These are phyloP conservation scores for Neurospora sp. DNA, from an alignment of 495 filamentous ascomycete genomes.

Conservation along the genomic window DNA sequence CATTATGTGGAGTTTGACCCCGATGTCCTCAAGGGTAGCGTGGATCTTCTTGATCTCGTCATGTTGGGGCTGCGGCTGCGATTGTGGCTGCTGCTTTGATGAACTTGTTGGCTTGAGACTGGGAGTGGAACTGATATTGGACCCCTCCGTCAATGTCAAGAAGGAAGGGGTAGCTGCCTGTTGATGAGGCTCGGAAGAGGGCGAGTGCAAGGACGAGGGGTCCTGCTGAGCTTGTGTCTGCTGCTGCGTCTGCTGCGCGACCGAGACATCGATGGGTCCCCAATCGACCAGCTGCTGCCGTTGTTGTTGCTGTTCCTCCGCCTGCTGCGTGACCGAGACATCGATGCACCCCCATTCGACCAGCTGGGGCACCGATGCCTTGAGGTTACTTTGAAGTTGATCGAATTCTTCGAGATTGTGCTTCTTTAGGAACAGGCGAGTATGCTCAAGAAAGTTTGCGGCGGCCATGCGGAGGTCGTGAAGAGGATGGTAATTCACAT, in stretches of 20 bases:
- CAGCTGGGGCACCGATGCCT: neutral
- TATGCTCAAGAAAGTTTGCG: neutral
- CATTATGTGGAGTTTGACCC: neutral
- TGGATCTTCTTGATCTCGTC: neutral
- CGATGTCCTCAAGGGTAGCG: neutral
- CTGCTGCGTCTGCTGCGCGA: neutral
- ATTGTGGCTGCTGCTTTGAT: neutral
- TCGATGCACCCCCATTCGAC: neutral
- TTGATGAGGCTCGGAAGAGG: neutral
- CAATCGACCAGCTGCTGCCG: neutral
- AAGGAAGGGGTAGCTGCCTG: neutral
- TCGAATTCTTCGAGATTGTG: neutral
- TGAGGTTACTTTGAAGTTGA: neutral
- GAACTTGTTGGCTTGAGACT: neutral
- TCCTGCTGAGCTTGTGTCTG: neutral
- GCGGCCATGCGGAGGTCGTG: neutral
- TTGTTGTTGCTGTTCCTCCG: neutral
- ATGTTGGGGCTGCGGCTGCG: neutral
- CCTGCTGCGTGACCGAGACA: neutral
- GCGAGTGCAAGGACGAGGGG: neutral
- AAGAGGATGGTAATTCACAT: neutral
- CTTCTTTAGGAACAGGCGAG: neutral
- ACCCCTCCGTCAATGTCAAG: neutral
- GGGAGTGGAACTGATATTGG: neutral
- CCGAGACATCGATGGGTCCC: neutral